Evolutionary conservation across 192 early-diverging fungal species (phyloP), one percentile per base, ranked within the genome.

Genomic region (Podila epicladia): DNA sequence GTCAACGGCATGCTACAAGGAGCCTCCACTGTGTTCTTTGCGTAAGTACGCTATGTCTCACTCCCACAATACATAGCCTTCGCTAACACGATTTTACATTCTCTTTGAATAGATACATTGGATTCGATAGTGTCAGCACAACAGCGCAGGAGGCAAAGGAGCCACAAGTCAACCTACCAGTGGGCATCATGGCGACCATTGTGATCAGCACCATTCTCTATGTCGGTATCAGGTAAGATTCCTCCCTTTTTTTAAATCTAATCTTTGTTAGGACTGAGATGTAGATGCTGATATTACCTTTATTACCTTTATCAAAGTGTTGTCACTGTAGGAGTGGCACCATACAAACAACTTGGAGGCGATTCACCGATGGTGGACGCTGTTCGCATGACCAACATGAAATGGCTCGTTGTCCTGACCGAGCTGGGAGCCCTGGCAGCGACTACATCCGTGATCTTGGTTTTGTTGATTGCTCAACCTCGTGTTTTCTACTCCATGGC

Each of bases 401-500:
- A 86, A 72, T 95, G 94, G 93, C 86, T 97, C 11, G 86, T 87
- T 26, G 86, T 95, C 32, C 69, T 95, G 55, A 87, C 94, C 35
- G 89, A 91, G 26, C 33, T 97, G 13, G 96, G 94, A 35, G 95
- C 94, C 5, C 67, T 97, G 49, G 76, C 84, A 24, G 96, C 95
- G 38, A 87, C 96, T 9, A 89, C 89, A 0, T 95, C 94, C 3
- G 96, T 97, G 0, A 92, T 95, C 28, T 88, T 97, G 9, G 85
- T 92, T 41, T 45, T 89, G 51, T 69, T 97, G 32, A 86, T 97
- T 69, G 92, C 87, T 33, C 96, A 97, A 82, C 93, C 95, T 17
- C 94, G 96, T 65, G 94, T 97, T 37, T 93, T 96, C 60, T 91
- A 92, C 49, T 84, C 93, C 24, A 96, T 97, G 96, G 93, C 95